These are phyloP conservation scores for Dendrobium nobile DNA, from an alignment of 106 monocot species.

Conservation along the genomic window DNA sequence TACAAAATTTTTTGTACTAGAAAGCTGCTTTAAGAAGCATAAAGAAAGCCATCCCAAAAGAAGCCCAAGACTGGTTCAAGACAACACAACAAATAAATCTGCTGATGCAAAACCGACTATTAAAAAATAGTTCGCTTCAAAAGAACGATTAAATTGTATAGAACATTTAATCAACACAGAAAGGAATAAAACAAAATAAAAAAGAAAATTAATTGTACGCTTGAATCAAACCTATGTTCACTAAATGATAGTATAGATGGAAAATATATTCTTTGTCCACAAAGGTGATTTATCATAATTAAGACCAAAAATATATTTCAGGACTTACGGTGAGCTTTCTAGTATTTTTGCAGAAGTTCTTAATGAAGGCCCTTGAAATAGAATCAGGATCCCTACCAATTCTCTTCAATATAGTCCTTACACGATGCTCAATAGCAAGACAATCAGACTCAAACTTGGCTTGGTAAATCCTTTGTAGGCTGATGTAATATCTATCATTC, in stretches of 20 bases:
- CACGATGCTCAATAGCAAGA: slow-evolving; percentile 53
- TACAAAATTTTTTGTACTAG: no score
- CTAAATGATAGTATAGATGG: not conserved
- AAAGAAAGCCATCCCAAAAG: no score
- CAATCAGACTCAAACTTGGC: slow-evolving; percentile 90
- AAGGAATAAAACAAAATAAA: not conserved
- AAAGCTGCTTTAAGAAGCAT: no score
- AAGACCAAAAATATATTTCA: slow-evolving; percentile 2
- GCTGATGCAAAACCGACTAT: not conserved
- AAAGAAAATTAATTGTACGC: not conserved
- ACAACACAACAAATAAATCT: not conserved
- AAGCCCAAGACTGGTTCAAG: not conserved
- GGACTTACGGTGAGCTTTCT: slow-evolving; percentile 77
- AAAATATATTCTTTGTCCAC: not conserved
- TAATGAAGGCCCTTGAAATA: slow-evolving; percentile 69
- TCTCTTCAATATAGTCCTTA: slow-evolving; percentile 67
- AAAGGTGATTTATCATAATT: not conserved
- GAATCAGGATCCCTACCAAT: slow-evolving; percentile 71
- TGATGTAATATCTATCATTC: slow-evolving; percentile 65
- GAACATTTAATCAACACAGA: not conserved
- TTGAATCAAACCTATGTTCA: not conserved
- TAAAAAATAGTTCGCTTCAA: not conserved
- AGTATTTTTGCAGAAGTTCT: slow-evolving; percentile 86
- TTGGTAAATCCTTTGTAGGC: slow-evolving; percentile 88
- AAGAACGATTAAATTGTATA: not conserved